phyloP scores from a whole-genome alignment of 306 rosid species.

The Ochetophila trinervis region DNA sequence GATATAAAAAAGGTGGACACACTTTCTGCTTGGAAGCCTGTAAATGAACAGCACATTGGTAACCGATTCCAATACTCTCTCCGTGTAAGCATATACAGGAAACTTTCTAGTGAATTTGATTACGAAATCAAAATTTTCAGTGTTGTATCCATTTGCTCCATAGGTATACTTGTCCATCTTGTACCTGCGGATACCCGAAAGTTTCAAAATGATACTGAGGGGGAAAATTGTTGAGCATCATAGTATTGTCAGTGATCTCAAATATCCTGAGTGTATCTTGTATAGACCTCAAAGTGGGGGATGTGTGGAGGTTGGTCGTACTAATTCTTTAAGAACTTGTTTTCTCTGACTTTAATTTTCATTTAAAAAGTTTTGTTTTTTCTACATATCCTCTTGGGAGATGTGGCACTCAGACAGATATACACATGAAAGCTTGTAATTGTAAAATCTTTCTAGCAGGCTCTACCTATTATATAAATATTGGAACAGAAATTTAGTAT shows the following conservation, averaged over 20 bases:
- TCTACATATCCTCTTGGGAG: not conserved
- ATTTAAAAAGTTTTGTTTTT: not conserved
- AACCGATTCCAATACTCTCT: slow-evolving; percentile 63
- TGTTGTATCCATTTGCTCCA: slow-evolving; percentile 26
- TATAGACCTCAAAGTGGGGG: slow-evolving; percentile 56
- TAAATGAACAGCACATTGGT: slow-evolving; percentile 77
- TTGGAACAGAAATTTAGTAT: not conserved
- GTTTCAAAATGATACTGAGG: slow-evolving; percentile 68
- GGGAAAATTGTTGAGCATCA: slow-evolving; percentile 68
- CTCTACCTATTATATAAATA: not conserved
- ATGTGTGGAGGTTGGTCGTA: slow-evolving; percentile 52
- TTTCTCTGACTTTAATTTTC: not conserved
- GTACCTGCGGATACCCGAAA: slow-evolving; percentile 65
- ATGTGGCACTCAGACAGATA: not conserved
- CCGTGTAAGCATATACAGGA: slow-evolving; percentile 54
- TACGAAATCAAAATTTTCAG: slow-evolving; percentile 6
- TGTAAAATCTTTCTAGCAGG: not conserved
- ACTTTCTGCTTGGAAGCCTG: slow-evolving; percentile 18
- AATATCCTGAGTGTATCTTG: slow-evolving; percentile 55
- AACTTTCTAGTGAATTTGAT: slow-evolving; percentile 12
- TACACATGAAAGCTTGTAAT: not conserved
- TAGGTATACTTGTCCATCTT: slow-evolving; percentile 91
- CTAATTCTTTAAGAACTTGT: slow-evolving; percentile 16
- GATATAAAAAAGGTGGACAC: slow-evolving; percentile 43
- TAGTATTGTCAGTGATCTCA: slow-evolving; percentile 78